Conservation (phyloP, 2,329 filamentous ascomycete genomes). For the Colletotrichum sp. region DNA sequence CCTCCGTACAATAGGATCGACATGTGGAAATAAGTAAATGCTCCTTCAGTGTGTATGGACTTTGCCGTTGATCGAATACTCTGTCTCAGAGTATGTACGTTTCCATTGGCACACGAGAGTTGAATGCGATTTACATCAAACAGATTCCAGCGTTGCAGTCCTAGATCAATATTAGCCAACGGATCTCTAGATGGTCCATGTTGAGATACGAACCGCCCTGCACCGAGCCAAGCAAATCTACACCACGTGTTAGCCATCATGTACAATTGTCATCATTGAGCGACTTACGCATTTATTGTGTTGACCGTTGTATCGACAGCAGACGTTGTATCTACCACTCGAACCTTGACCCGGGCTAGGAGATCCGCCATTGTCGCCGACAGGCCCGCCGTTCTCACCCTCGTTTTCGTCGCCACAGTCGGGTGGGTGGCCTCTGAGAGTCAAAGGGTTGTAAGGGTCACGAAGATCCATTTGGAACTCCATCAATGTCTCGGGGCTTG, state of each 20-base stretch:
- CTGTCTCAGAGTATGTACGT: neutral
- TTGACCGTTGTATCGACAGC: neutral
- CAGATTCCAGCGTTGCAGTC: neutral
- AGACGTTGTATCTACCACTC: neutral
- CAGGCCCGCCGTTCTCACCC: neutral
- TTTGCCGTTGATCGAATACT: neutral
- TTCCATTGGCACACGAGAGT: neutral
- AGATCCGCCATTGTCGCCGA: neutral
- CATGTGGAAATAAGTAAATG: neutral
- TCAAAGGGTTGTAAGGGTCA: neutral
- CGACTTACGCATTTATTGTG: neutral
- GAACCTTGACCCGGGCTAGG: neutral
- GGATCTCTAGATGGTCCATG: fast-evolving
- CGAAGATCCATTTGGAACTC: neutral
- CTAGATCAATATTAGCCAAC: neutral
- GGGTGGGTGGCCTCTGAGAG: neutral
- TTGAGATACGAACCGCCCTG: neutral
- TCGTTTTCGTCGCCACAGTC: neutral
- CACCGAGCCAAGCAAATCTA: neutral
- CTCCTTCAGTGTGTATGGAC: neutral
- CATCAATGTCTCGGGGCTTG: neutral
- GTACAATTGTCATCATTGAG: neutral
- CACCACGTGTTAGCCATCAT: neutral
- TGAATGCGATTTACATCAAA: neutral
- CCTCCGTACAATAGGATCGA: neutral